Evolutionary conservation across 495 filamentous ascomycete genomes (phyloP), one percentile per base, ranked within the genome.

Genomic region (Aspergillus asperescens): DNA sequence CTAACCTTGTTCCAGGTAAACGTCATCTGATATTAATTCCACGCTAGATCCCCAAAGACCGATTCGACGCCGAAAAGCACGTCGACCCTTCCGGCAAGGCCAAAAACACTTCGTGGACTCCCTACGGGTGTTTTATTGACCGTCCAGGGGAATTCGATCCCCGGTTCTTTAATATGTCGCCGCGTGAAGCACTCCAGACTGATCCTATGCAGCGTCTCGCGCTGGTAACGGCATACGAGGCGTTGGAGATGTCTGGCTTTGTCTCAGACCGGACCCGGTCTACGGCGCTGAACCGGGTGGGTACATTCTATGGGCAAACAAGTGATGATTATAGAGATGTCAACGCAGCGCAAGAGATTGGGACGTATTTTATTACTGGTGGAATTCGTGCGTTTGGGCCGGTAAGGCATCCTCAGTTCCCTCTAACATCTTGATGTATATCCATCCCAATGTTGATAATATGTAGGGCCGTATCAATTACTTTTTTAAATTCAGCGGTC

Each of bases 191-290:
- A 0, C 12, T 40, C 8, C 54, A 63, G 25, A 63, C 58, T 0
- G 71, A 74, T 25, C 71, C 71, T 0, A 58, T 55, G 51, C 63
- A 67, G 13, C 61, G 71, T 0, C 43, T 72, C 0, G 58, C 62
- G 2, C 27, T 74, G 0, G 49, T 68, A 1, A 69, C 62, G 5
- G 68, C 69, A 1, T 72, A 74, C 25, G 71, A 74, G 32, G 71
- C 71, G 0, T 38, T 74, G 4, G 69, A 74, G 35, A 55, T 46
- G 40, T 54, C 69, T 7, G 71, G 71, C 0, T 62, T 59, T 23
- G 56, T 59, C 3, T 42, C 55, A 5, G 54, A 64, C n/a, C 52
- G 62, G 0, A 65, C 67, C 0, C 46, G 52, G 1, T 57, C 68
- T 0, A 62, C 67, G 0, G 3, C 42, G 2, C 38, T 40, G 0